Base-by-base conservation (phyloP, 2,329 filamentous ascomycete species). In the Verticillium dahliae region DNA sequence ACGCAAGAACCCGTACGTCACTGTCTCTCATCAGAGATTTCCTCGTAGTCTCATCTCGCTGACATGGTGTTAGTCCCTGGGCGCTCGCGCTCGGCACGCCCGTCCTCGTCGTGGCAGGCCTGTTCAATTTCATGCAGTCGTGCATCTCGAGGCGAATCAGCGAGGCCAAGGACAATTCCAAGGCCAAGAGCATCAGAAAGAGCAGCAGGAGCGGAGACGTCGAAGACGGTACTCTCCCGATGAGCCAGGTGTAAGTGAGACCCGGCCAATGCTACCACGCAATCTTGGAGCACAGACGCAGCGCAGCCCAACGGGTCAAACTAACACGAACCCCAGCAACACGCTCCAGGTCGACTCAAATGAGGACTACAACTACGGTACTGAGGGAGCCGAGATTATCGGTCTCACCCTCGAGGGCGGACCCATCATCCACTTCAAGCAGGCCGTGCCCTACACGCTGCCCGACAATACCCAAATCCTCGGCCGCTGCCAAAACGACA, bases 31-130 rank as follows among this genome's bases (percentile, higher is more conserved):
- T 34, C 45, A 38, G 33, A 9, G 33, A 9, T 14, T 52, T 45
- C 11, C 13, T 52, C 11, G 41, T 6, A 22, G 27, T 59, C 7
- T 34, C 45, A 60, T 62, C 55, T 66, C 64, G 38, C 50, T 34
- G 35, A 41, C 45, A 45, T 27, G 13, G n/a, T 37, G 14, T 31
- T 39, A 80, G 78, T 15, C 80, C 80, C 0, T 87, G 84, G 84
- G 83, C 81, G 1, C 78, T 87, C 6, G 84, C 84, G 13, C 70
- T 87, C 13, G 84, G 84, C 6, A 87, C 84, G 0, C 84, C 84
- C 0, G 82, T 86, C 2, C 75, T 86, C 9, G 83, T 86, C 34
- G 81, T 85, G 58, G 84, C 82, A 5, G 82, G 81, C 0, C 66
- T 84, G 54, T 77, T 81, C 41, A 76, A 83, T 68, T 72, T 83